phyloP scores from a whole-genome alignment of 2,329 filamentous ascomycete species.

The Xylariales sp. region DNA sequence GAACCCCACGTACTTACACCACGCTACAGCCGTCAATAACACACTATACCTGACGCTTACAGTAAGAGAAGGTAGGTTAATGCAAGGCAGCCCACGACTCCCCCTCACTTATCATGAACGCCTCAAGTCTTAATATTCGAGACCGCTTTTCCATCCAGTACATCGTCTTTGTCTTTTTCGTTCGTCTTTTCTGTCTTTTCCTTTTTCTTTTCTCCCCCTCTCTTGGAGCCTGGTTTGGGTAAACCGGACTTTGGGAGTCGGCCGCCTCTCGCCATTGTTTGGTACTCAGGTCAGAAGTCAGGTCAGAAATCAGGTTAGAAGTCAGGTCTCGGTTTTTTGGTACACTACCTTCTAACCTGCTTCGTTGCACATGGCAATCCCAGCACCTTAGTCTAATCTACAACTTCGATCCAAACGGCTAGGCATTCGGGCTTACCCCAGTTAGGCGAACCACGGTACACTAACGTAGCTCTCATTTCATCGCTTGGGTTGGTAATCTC shows the following conservation, averaged over 20 bases:
- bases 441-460: conserved; percentile 11
- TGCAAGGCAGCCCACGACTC: conserved; percentile 9
- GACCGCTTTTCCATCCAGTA: neutral
- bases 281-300: conserved; percentile 4
- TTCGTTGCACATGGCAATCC: conserved; percentile 14
- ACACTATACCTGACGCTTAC: neutral
- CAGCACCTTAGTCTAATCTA: neutral
- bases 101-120: no score
- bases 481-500: neutral
- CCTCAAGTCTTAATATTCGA: neutral
- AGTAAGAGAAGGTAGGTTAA: neutral
- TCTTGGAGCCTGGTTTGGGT: neutral
- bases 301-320: no score
- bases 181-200: no score
- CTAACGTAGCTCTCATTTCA: conserved; percentile 10
- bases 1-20: no score
- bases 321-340: no score
- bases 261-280: conserved; percentile 8
- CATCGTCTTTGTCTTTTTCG: no score
- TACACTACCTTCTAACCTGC: neutral
- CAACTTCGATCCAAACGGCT: conserved; percentile 25
- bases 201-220: no score
- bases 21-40: neutral
- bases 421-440: conserved; percentile 21
- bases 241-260: conserved; percentile 11